These are phyloP conservation scores for Xanthoconium separans DNA, from an alignment of 1,284 basidiomycete genomes.

Conservation along the genomic window DNA sequence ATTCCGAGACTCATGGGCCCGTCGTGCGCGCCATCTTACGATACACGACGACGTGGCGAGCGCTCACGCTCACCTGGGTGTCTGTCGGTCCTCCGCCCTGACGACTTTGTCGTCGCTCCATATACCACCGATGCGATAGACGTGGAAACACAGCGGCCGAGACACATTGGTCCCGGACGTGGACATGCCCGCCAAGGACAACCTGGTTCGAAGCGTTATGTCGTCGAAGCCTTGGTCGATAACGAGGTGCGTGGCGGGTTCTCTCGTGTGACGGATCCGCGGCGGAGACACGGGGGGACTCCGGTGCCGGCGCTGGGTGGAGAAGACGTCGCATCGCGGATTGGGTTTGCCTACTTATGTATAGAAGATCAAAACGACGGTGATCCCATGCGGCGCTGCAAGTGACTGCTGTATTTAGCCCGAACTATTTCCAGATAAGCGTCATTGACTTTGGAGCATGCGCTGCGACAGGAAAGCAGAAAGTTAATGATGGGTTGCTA, in stretches of 20 bases:
- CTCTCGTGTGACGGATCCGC: not conserved
- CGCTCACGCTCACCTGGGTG: slow-evolving; percentile 11
- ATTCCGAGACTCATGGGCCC: too few relatives aligned
- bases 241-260: not conserved
- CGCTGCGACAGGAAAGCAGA: not conserved
- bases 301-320: not conserved
- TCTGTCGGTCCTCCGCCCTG: slow-evolving; percentile 26
- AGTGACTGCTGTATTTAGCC: not conserved
- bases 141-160: slow-evolving; percentile 21
- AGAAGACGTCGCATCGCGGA: not conserved
- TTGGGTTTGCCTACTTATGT: not conserved
- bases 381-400: not conserved
- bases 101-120: slow-evolving; percentile 31
- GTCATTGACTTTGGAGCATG: not conserved
- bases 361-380: not conserved
- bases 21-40: too few relatives aligned
- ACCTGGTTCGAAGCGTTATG: not conserved
- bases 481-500: not conserved
- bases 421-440: not conserved
- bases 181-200: not conserved
- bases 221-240: too few relatives aligned
- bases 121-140: slow-evolving; percentile 31
- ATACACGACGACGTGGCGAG: not conserved
- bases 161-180: not conserved
- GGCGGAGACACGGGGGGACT: not conserved